Evolutionary conservation across 2,329 filamentous ascomycete genomes (phyloP).

Genomic region (Pseudogymnoascus sp.): DNA sequence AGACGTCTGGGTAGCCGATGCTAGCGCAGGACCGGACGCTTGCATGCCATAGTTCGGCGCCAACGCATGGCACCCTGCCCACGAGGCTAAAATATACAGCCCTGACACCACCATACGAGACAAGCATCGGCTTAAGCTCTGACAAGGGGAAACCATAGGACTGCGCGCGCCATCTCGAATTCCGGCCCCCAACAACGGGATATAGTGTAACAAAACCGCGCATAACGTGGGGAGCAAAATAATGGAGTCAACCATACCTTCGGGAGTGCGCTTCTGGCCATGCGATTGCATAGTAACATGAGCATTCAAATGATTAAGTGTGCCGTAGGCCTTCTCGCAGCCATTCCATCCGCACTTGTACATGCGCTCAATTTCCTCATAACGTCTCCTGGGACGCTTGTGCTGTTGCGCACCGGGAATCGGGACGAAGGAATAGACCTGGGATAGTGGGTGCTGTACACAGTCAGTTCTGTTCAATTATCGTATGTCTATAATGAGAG

Average conservation of each 20-base stretch:
- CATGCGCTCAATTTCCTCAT: constrained; percentile 99
- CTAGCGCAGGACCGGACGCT: constrained; percentile 24
- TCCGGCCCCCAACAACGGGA: neutral
- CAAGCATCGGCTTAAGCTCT: constrained; percentile 9
- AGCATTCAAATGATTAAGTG: constrained; percentile 92
- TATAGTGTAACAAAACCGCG: neutral
- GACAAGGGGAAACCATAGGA: constrained; percentile 6
- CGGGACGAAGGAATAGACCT: constrained; percentile 97
- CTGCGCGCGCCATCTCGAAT: neutral
- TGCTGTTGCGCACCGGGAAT: constrained; percentile 96
- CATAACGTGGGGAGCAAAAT: neutral
- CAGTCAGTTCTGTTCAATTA: constrained; percentile 18
- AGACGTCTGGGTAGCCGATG: constrained; percentile 31
- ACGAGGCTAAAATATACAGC: constrained; percentile 6
- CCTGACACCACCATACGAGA: neutral
- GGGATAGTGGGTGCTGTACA: constrained; percentile 43
- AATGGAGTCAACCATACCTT: constrained; percentile 60
- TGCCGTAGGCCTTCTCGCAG: constrained; percentile 97
- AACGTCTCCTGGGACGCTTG: constrained; percentile 85
- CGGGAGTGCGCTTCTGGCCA: constrained; percentile 86
- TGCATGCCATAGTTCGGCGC: constrained; percentile 6
- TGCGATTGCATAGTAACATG: constrained; percentile 99
- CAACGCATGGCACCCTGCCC: constrained; percentile 3
- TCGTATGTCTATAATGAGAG: constrained; percentile 10
- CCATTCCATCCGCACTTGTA: constrained; percentile 99